Percentiles rank a stretch among this genome's conserved stretches.
Evolutionary conservation across 371 early-diverging fungal genomes (phyloP).

Genomic region (Entomophthora muscae): DNA sequence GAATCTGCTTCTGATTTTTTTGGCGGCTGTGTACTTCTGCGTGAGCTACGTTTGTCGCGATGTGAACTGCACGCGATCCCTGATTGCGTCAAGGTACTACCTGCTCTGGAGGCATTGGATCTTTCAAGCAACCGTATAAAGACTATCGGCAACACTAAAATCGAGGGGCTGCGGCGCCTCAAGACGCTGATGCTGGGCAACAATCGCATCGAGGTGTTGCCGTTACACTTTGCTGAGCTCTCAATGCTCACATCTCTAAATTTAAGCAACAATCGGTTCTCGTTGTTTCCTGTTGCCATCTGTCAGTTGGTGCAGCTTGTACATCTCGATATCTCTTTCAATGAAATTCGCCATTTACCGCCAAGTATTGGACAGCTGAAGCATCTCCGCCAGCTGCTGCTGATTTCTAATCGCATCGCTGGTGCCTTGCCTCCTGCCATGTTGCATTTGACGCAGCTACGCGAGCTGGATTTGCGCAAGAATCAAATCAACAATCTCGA

Average conservation of each 20-base stretch:
- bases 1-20: constrained; percentile 55
- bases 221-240: constrained; percentile 32
- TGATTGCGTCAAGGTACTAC: constrained; percentile 28
- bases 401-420: constrained; percentile 52
- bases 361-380: constrained; percentile 46
- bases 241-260: constrained; percentile 36
- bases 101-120: constrained; percentile 41
- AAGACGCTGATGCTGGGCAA: constrained; percentile 41
- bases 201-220: constrained; percentile 46
- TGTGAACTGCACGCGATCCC: constrained; percentile 47
- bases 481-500: constrained; percentile 48
- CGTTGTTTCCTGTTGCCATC: constrained; percentile 38
- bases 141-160: constrained; percentile 29
- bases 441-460: constrained; percentile 34
- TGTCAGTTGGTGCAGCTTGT: constrained; percentile 36
- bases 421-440: constrained; percentile 48
- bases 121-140: constrained; percentile 56
- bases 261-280: constrained; percentile 65
- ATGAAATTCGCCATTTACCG: constrained; percentile 55
- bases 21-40: constrained; percentile 39
- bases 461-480: constrained; percentile 55
- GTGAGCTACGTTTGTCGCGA: constrained; percentile 43
- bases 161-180: constrained; percentile 37
- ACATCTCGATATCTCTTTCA: constrained; percentile 66
- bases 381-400: constrained; percentile 36